These are phyloP conservation scores for Quercus rubra DNA, from an alignment of 306 rosid species.

Conservation along the genomic window DNA sequence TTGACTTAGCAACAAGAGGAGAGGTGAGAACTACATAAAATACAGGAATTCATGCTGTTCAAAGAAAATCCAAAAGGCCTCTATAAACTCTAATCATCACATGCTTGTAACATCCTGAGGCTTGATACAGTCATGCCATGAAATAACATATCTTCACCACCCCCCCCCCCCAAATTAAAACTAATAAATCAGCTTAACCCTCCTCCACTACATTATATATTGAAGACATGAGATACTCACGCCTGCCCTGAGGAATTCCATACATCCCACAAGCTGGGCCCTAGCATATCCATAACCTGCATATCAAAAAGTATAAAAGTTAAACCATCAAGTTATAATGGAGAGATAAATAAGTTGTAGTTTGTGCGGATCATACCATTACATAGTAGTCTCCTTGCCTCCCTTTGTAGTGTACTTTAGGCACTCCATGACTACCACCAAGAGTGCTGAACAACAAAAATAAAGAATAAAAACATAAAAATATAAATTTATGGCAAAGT, in stretches of 20 bases:
- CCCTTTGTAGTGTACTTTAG: conserved; percentile 88
- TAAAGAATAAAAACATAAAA: conserved; percentile 1
- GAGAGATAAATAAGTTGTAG: conserved; percentile 1
- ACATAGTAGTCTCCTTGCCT: conserved; percentile 85
- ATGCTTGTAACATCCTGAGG: neutral
- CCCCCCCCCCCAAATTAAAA: neutral
- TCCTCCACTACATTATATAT: neutral
- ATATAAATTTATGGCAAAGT: neutral
- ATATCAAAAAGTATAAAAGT: conserved; percentile 12
- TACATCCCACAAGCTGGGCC: conserved; percentile 98
- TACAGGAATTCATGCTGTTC: neutral
- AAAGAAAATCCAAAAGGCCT: neutral
- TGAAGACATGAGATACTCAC: conserved; percentile 48
- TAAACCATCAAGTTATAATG: neutral
- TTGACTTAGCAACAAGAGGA: neutral
- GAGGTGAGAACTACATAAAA: neutral
- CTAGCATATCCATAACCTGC: conserved; percentile 99
- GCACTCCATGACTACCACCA: conserved; percentile 98
- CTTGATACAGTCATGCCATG: neutral
- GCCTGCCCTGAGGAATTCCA: conserved; percentile 95
- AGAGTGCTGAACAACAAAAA: conserved; percentile 59
- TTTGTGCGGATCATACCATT: conserved; percentile 56
- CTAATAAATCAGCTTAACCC: neutral
- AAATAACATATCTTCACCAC: neutral
- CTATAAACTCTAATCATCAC: too few species aligned